Percentiles rank a stretch among this genome's conserved stretches.
Evolutionary conservation across 495 filamentous ascomycete species (phyloP).

Genomic region (Arthonia radiata): DNA sequence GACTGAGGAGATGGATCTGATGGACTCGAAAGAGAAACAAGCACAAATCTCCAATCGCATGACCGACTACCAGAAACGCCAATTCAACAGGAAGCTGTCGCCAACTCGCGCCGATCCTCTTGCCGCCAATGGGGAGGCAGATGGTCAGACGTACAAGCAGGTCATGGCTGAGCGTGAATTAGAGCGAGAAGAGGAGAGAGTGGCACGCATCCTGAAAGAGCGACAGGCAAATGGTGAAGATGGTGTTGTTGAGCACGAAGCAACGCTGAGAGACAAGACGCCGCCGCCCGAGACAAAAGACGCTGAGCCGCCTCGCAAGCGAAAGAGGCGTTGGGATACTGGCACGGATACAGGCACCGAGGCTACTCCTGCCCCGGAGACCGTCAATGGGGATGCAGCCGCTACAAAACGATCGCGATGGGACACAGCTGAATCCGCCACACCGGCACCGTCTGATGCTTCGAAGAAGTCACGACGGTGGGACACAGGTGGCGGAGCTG

Average conservation of each 20-base stretch:
- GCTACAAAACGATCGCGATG: slow-evolving; percentile 66
- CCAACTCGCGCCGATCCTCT: slow-evolving; percentile 80
- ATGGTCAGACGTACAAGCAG: slow-evolving; percentile 64
- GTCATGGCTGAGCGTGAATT: slow-evolving; percentile 80
- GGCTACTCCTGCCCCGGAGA: slow-evolving; percentile 17
- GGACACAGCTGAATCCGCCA: no score
- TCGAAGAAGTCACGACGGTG: no score
- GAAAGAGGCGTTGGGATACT: slow-evolving; percentile 84
- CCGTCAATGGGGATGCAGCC: slow-evolving; percentile 23
- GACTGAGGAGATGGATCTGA: slow-evolving; percentile 76
- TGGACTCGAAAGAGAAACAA: slow-evolving; percentile 68
- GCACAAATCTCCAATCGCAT: slow-evolving; percentile 77
- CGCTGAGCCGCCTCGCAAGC: slow-evolving; percentile 47
- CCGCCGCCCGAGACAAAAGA: slow-evolving; percentile 37
- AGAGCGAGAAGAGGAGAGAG: slow-evolving; percentile 82
- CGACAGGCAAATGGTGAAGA: slow-evolving; percentile 41
- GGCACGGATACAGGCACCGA: slow-evolving; percentile 16
- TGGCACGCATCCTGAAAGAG: slow-evolving; percentile 57
- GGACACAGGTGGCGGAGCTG: slow-evolving; percentile 4
- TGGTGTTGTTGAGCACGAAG: slow-evolving; percentile 31
- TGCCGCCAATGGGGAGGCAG: slow-evolving; percentile 44
- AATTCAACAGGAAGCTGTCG: slow-evolving; percentile 65
- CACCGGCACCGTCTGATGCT: slow-evolving; percentile 34
- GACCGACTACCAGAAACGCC: slow-evolving; percentile 93
- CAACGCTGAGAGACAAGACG: slow-evolving; percentile 30